These are phyloP conservation scores for Thermothielavioides terrestris DNA, from an alignment of 495 filamentous ascomycete genomes.

Conservation along the genomic window DNA sequence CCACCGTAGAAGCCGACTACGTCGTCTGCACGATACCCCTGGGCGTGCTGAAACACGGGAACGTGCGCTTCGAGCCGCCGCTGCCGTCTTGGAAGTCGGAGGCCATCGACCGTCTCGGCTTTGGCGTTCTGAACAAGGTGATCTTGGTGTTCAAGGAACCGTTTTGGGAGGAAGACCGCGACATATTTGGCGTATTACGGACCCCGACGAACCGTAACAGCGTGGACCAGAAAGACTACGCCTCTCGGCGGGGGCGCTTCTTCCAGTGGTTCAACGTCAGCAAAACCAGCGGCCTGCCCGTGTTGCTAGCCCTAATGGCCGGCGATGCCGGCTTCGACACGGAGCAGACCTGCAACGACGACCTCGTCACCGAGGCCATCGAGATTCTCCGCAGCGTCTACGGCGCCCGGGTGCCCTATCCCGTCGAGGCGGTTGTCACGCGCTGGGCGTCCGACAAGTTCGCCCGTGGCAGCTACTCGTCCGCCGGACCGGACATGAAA, in stretches of 20 bases:
- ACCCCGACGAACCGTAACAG: slow-evolving; percentile 49
- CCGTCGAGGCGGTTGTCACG: slow-evolving; percentile 84
- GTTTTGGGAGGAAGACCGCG: slow-evolving; percentile 87
- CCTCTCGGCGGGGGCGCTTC: slow-evolving; percentile 62
- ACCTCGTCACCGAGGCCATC: slow-evolving; percentile 71
- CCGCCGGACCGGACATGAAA: slow-evolving; percentile 67
- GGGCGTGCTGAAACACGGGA: slow-evolving; percentile 73
- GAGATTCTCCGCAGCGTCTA: slow-evolving; percentile 59
- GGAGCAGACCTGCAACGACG: slow-evolving; percentile 62
- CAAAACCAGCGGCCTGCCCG: slow-evolving; percentile 77
- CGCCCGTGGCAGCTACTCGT: slow-evolving; percentile 88
- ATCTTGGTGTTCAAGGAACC: slow-evolving; percentile 79
- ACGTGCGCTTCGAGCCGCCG: slow-evolving; percentile 70
- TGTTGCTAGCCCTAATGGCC: slow-evolving; percentile 88
- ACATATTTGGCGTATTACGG: slow-evolving; percentile 89
- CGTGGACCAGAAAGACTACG: slow-evolving; percentile 45
- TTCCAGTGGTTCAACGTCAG: slow-evolving; percentile 97
- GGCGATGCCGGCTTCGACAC: slow-evolving; percentile 88
- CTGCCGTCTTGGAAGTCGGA: slow-evolving; percentile 78
- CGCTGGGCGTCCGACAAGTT: slow-evolving; percentile 86
- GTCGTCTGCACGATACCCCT: slow-evolving; percentile 84
- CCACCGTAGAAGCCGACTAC: slow-evolving; percentile 67
- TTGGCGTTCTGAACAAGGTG: slow-evolving; percentile 91
- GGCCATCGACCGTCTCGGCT: slow-evolving; percentile 81
- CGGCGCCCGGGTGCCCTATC: slow-evolving; percentile 50